Base-by-base conservation (phyloP, 306 rosid genomes). In the Corylus americana region DNA sequence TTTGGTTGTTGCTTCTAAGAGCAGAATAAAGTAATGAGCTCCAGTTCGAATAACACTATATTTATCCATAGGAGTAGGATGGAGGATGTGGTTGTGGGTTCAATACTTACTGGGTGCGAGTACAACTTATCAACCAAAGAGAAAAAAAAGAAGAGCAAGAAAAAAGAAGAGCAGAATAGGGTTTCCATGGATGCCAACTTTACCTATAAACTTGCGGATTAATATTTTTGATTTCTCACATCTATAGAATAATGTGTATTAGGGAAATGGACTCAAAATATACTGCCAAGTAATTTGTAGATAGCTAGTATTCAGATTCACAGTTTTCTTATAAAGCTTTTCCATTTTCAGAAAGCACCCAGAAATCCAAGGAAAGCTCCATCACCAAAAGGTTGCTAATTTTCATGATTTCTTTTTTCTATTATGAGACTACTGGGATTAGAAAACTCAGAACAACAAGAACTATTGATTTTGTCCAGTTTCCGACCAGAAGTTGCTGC, bases 261-360 rank as follows among this genome's bases (percentile, higher is more conserved):
- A 2, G 37, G 31, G 69, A 75, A 81, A 53, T 72, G 51, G 53
- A 71, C 75, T 76, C 75, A 55, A 75, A 44, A 72, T 70, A 63
- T 75, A 20, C 74, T 74, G 67, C 58, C n/a, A 13, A 10, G 75
- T 74, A 75, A 74, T 44, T 20, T 58, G 11, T 57, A 62, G 42
- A 45, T 62, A 75, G 59, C 48, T 75, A 54, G 73, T 20, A n/a
- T 79, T 39, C 77, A 47, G 78, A 72, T 73, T 74, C 68, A 39
- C 45, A 22, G 54, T 70, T 78, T 74, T 79, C 86, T 82, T 63
- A 82, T 76, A 55, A 22, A 76, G 27, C 49, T 73, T 75, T 77
- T 78, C 37, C 74, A 69, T 79, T 88, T 92, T 88, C 97, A 90
- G 96, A 89, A 81, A 82, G 82, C 91, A 73, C 72, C 92, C 51